These are phyloP conservation scores for Bruguiera parviflora DNA, from an alignment of 345 rosid species.

Conservation along the genomic window DNA sequence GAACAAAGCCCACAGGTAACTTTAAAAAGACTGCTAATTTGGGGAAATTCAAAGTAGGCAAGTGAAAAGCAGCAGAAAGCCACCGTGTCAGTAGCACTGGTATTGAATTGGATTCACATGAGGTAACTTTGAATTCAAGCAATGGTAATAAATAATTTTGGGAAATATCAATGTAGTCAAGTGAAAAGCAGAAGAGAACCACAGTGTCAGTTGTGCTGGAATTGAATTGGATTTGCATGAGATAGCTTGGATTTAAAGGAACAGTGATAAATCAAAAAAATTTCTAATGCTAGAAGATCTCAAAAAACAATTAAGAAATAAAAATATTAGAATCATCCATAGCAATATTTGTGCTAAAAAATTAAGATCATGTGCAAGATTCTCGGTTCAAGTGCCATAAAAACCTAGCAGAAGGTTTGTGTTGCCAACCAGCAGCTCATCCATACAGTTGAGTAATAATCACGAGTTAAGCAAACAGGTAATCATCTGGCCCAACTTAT, in stretches of 20 bases:
- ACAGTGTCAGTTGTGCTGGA: slow-evolving; percentile 1
- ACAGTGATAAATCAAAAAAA: background rate
- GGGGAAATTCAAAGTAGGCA: slow-evolving; percentile 13
- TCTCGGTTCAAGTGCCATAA: background rate
- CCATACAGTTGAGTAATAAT: too few species aligned
- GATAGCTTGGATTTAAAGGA: slow-evolving; percentile 2
- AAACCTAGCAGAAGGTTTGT: background rate
- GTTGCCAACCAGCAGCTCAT: background rate
- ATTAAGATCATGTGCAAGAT: background rate
- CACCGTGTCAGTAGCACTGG: slow-evolving; percentile 6
- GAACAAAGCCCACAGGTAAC: slow-evolving; percentile 23
- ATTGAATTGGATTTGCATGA: background rate
- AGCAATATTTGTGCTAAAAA: slow-evolving; percentile 1
- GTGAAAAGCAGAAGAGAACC: slow-evolving; percentile 25
- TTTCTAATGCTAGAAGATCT: too few species aligned
- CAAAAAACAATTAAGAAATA: too few species aligned
- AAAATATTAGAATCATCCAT: background rate
- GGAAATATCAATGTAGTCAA: slow-evolving; percentile 16
- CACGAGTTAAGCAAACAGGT: too few species aligned
- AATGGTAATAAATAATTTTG: background rate
- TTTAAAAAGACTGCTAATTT: slow-evolving; percentile 21
- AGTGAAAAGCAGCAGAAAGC: slow-evolving; percentile 27
- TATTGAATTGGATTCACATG: background rate
- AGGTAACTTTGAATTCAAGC: slow-evolving; percentile 4
- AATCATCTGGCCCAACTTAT: too few species aligned